Conservation (phyloP, 805 yeast species). For the Wickerhamiella lipophila region DNA sequence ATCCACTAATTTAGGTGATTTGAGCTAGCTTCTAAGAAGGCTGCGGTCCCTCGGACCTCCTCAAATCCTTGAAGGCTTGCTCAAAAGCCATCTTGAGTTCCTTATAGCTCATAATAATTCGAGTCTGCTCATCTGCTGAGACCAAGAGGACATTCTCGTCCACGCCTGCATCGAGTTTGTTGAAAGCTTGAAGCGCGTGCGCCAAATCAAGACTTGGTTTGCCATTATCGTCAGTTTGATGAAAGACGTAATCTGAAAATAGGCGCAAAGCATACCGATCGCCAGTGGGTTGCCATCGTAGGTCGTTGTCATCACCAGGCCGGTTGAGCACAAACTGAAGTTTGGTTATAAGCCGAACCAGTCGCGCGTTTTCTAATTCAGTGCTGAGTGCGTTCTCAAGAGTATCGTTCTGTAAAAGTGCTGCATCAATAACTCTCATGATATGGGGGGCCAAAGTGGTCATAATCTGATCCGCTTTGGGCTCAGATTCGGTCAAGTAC, state of each 20-base stretch:
- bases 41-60: neutral
- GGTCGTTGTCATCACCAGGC: slow-evolving; percentile 47
- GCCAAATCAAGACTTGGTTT: slow-evolving; percentile 69
- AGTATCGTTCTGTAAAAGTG: slow-evolving; percentile 21
- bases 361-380: slow-evolving; percentile 79
- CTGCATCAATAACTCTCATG: slow-evolving; percentile 19
- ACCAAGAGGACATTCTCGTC: slow-evolving; percentile 73
- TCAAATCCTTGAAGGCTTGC: slow-evolving; percentile 47
- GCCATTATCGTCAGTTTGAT: slow-evolving; percentile 67
- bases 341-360: slow-evolving; percentile 72
- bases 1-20: too few species aligned
- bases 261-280: slow-evolving; percentile 57
- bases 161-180: slow-evolving; percentile 84
- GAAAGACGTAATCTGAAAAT: slow-evolving; percentile 76
- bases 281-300: slow-evolving; percentile 62
- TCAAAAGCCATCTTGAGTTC: slow-evolving; percentile 62
- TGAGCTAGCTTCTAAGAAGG: too few species aligned
- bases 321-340: slow-evolving; percentile 65
- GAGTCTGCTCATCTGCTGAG: slow-evolving; percentile 71
- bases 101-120: slow-evolving; percentile 73
- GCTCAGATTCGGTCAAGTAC: slow-evolving; percentile 18
- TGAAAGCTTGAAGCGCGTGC: slow-evolving; percentile 63
- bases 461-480: slow-evolving; percentile 11
- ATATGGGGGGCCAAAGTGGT: slow-evolving; percentile 22
- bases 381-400: slow-evolving; percentile 35